Evolutionary conservation across 768 basidiomycete genomes (phyloP), one percentile per base, ranked within the genome.

Genomic region (Harrya chromipes): DNA sequence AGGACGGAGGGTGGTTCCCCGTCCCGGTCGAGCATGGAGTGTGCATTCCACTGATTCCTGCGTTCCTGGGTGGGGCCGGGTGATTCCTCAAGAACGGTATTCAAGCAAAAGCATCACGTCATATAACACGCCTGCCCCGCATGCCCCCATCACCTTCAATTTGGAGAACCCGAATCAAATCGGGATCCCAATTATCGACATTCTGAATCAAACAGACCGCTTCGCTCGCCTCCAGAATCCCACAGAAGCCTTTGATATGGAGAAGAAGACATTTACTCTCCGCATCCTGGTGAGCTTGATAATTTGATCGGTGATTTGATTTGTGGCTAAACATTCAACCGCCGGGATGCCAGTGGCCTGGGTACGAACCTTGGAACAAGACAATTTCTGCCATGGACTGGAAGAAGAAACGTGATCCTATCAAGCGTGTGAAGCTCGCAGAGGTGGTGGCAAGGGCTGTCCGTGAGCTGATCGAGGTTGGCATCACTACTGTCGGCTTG

Each of bases 341-440:
- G 13, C n/a, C 2, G 17, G 35, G 41, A 45, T 24, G 47, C 35
- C 56, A 89, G 87, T 90, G 87, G 87, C 87, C 86, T 16, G 87
- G 87, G 4, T 90, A 90, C 60, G 71, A 76, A 44, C 78, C 78
- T 49, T 89, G 83, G 83, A 81, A 79, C 55, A 76, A 85, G 52
- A 87, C 89, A 55, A 85, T 90, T 54, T 84, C 87, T 6, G 86
- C 87, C 1, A 77, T 82, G 61, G 82, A 90, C 63, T 90, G 87
- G 69, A 77, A 79, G 17, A 88, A 79, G 59, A 79, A 78, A 1
- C 87, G 87, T 20, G 76, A 77, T n/a, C 87, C 85, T 2, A 82
- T 89, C 52, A 87, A 85, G 1, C 77, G 81, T 34, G 77, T 79
- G 36, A 88, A 87, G 62, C 72, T 90, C 4, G 87, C 85, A 4